phyloP scores from a whole-genome alignment of 768 basidiomycete genomes.

The Hemileccinum rubropunctum region DNA sequence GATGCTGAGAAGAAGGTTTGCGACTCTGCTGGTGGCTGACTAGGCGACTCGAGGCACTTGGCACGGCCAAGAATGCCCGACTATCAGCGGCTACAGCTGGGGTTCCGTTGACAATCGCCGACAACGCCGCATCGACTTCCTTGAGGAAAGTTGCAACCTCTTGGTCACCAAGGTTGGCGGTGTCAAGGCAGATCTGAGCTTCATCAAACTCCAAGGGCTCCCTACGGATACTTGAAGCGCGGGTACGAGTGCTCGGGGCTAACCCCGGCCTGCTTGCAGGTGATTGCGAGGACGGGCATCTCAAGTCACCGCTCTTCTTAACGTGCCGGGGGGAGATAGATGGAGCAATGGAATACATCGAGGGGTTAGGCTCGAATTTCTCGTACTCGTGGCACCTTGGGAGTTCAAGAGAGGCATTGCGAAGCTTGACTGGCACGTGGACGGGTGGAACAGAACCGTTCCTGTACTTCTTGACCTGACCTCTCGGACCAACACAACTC shows the following conservation, averaged over 20 bases:
- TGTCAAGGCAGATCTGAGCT: slow-evolving; percentile 31
- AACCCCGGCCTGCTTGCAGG: slow-evolving; percentile 29
- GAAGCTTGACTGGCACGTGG: slow-evolving; percentile 27
- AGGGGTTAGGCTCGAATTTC: slow-evolving; percentile 27
- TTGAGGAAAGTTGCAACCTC: slow-evolving; percentile 32
- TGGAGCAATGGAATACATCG: slow-evolving; percentile 31
- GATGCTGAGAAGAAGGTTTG: slow-evolving; percentile 28
- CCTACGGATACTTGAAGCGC: slow-evolving; percentile 28
- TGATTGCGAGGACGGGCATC: slow-evolving; percentile 21
- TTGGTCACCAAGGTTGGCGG: slow-evolving; percentile 29
- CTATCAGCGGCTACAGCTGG: slow-evolving; percentile 30
- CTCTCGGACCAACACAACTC: slow-evolving; percentile 31
- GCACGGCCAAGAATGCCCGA: slow-evolving; percentile 30
- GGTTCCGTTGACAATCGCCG: slow-evolving; percentile 23
- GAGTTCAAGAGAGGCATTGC: slow-evolving; percentile 31
- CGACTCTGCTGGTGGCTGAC: slow-evolving; percentile 29
- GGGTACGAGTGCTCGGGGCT: slow-evolving; percentile 13
- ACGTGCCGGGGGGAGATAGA: slow-evolving; percentile 23
- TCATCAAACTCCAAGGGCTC: slow-evolving; percentile 30
- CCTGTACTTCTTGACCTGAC: slow-evolving; percentile 31
- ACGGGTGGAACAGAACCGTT: slow-evolving; percentile 32
- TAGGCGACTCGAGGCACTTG: slow-evolving; percentile 23
- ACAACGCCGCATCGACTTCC: slow-evolving; percentile 30
- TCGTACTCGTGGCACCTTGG: slow-evolving; percentile 24
- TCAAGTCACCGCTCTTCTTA: slow-evolving; percentile 22